Evolutionary conservation across 163 green algal genomes (phyloP), one percentile per base, ranked within the genome.

Genomic region (Chlamydomonas reinhardtii): DNA sequence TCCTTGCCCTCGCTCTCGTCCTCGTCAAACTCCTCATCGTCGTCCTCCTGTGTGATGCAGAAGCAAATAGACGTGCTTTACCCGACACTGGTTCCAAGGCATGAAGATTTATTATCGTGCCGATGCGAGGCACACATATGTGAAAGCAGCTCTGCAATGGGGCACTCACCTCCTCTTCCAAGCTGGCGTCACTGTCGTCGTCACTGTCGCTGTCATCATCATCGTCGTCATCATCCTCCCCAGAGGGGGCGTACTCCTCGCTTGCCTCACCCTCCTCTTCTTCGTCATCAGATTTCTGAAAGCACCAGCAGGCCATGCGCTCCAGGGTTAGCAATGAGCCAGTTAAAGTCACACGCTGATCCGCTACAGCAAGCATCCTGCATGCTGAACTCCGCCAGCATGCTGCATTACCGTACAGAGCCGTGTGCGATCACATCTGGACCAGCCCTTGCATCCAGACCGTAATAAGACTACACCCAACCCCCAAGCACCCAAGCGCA

Each of bases 1-100:
- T 93, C 92, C 87, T 96, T 89, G 82, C 95, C 94, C 76, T 93
- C 89, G 59, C 94, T 91, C 35, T 94, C 92, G 59, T 95, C 90
- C 73, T 94, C 92, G 31, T 97, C 96, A 17, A 93, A 89, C 24
- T 94, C 94, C 22, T 96, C 96, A 11, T 92, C 84, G 27, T 86
- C 87, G 29, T 93, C 91, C 27, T 91, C 91, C 71, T 91, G 83
- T 29, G 86, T 81, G 32, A 83, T 79, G 32, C 79, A 75, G 25
- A 71, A 90, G 64, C 92, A 86, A 24, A 93, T 87, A 74, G 89
- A 65, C 43, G 14, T 17, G 11, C 72, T 89, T 29, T 90, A 79
- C 34, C 87, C 59, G 20, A 84, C 66, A 72, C 12, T 19, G 43
- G n/a, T 37, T 65, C 69, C n/a, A n/a, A n/a, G n/a, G n/a, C n/a